Evolutionary conservation across 345 rosid species (phyloP).

Genomic region (Linum tenue): DNA sequence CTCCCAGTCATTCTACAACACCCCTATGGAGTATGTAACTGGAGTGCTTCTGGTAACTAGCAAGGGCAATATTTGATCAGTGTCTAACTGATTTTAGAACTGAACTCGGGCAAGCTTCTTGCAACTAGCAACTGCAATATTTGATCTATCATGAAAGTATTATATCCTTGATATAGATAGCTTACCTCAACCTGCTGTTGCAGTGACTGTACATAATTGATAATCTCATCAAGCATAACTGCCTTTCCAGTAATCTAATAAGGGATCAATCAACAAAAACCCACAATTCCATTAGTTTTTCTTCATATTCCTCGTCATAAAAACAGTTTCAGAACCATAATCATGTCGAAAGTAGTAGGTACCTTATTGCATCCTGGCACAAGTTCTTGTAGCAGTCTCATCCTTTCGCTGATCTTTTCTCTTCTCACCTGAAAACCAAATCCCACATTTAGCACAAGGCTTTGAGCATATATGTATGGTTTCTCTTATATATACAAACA

Average conservation of each 20-base stretch:
- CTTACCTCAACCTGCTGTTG: slow-evolving; percentile 98
- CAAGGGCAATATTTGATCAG: background rate
- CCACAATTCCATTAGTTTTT: background rate
- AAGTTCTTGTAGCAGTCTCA: slow-evolving; percentile 95
- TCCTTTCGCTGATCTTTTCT: slow-evolving; percentile 92
- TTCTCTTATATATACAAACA: too few relatives aligned
- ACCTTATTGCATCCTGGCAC: slow-evolving; percentile 99
- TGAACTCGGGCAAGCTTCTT: background rate
- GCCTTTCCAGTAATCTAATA: slow-evolving; percentile 89
- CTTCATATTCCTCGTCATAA: background rate
- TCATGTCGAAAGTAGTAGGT: slow-evolving; percentile 15
- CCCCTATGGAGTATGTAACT: too few relatives aligned
- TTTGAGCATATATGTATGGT: background rate
- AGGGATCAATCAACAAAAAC: background rate
- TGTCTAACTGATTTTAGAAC: background rate
- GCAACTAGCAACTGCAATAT: background rate
- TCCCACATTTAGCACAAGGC: slow-evolving; percentile 12
- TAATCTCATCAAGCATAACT: slow-evolving; percentile 97
- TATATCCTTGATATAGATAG: background rate
- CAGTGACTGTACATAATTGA: slow-evolving; percentile 91
- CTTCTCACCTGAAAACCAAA: slow-evolving; percentile 65
- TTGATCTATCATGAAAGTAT: background rate
- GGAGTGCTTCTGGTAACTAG: too few relatives aligned
- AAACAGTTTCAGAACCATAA: slow-evolving; percentile 5
- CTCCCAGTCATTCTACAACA: too few relatives aligned